Base-by-base conservation (phyloP, 2,329 filamentous ascomycete genomes). In the Pseudogymnoascus sp. region DNA sequence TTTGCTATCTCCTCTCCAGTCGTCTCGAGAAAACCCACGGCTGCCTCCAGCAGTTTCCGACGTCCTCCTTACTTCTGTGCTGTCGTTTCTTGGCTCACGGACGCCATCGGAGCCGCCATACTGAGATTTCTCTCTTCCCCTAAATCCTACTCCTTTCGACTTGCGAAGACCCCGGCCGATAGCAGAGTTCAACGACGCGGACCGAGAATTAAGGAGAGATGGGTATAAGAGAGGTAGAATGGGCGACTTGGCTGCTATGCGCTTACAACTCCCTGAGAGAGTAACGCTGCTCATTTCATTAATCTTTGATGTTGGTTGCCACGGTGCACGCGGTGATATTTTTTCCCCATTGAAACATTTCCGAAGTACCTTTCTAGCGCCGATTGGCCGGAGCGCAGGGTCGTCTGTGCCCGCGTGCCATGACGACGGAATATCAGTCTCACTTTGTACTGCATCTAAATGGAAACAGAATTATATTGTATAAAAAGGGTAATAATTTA, bases 111-210 rank as follows among this genome's bases (percentile, higher is more conserved):
- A 58, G 61, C 21, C 37, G 57, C 23, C 63, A 60, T 23, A 57
- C 59, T 37, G 57, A 23, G 57, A n/a, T 60, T 60, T 63, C 6
- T 64, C 61, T 55, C 62, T 66, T 23, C 63, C 65, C 39, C 67
- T 65, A 38, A 71, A 68, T 8, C 64, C 70, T 58, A 66, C 60
- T 15, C 70, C 70, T 66, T 67, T 77, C 65, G 65, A 81, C 71
- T 70, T 74, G 67, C 84, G 82, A 59, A 90, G 76, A 12, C 87
- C 87, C 48, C 80, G 77, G 64, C 84, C 81, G 67, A 91, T 90
- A 41, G 86, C 86, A 8, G 86, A 87, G 62, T 77, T 81, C 38
- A 89, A 77, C 39, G 83, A 85, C 19, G 80, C 79, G 67, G 74
- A 68, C 62, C 78, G 77, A n/a, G 48, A 12, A 5, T 8, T 12